phyloP scores from a whole-genome alignment of 768 basidiomycete species.

The Pleurotus tuoliensis region DNA sequence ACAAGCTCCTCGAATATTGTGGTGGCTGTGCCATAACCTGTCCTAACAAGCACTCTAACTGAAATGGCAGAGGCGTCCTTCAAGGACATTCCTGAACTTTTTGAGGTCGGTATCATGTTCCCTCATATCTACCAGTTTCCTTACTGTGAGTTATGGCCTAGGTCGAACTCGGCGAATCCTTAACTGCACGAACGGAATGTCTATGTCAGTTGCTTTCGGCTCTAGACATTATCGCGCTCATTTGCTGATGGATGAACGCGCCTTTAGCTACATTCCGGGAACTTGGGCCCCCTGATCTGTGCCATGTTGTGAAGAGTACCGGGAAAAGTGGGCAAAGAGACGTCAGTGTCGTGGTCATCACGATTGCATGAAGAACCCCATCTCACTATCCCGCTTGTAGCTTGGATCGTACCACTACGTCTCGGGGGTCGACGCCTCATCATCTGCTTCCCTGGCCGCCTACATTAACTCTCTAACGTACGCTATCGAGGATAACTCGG shows the following conservation, averaged over 20 bases:
- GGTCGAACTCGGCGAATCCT: slow-evolving; percentile 87
- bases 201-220: slow-evolving; percentile 56
- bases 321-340: slow-evolving; percentile 83
- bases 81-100: slow-evolving; percentile 95
- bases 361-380: slow-evolving; percentile 2
- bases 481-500: slow-evolving; percentile 82
- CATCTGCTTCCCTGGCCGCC: slow-evolving; percentile 94
- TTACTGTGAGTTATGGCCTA: slow-evolving; percentile 19
- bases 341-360: slow-evolving; percentile 43
- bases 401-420: slow-evolving; percentile 96
- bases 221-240: slow-evolving; percentile 3
- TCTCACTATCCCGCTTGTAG: slow-evolving; percentile 33
- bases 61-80: slow-evolving; percentile 67
- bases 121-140: not conserved
- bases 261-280: slow-evolving; percentile 86
- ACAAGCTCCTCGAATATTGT: not conserved
- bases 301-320: slow-evolving; percentile 91
- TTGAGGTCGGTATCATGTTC: slow-evolving; percentile 60
- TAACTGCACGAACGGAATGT: slow-evolving; percentile 88
- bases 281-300: slow-evolving; percentile 95
- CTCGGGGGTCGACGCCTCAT: slow-evolving; percentile 98
- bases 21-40: not conserved
- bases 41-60: not conserved
- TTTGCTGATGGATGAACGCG: slow-evolving; percentile 16
- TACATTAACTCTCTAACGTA: slow-evolving; percentile 99